Evolutionary conservation across 139 green algal genomes (phyloP).

Genomic region (Tetratostichococcus sp.): DNA sequence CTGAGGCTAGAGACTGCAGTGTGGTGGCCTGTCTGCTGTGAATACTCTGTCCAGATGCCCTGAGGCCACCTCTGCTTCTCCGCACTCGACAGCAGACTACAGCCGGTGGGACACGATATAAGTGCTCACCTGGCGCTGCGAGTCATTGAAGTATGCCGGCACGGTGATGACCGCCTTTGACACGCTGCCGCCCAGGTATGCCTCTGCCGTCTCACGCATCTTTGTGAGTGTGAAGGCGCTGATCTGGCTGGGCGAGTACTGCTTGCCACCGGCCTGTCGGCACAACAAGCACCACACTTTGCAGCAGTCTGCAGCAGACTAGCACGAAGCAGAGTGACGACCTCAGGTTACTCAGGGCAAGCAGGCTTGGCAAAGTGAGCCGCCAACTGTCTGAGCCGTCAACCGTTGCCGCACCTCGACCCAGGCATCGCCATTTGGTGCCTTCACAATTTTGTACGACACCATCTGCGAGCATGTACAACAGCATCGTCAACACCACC

Average conservation of each 20-base stretch:
- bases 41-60: too few species aligned
- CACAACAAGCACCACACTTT: neutral
- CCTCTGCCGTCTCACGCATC: conserved; percentile 97
- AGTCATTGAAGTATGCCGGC: conserved; percentile 99
- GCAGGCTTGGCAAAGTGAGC: too few species aligned
- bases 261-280: conserved; percentile 72
- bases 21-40: too few species aligned
- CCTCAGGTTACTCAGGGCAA: too few species aligned
- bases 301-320: too few species aligned
- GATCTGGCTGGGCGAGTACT: conserved; percentile 93
- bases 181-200: conserved; percentile 86
- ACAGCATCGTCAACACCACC: too few species aligned
- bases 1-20: too few species aligned
- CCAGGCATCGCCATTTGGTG: conserved; percentile 94
- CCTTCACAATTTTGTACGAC: conserved; percentile 93
- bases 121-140: conserved; percentile 89
- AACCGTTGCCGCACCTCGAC: conserved; percentile 65
- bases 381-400: too few species aligned
- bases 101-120: too few species aligned
- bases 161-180: conserved; percentile 94
- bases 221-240: conserved; percentile 90
- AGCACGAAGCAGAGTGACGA: too few species aligned
- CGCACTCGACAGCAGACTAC: too few species aligned
- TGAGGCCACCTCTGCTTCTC: too few species aligned
- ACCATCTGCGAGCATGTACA: conserved; percentile 86